Evolutionary conservation across 768 basidiomycete species (phyloP).

Genomic region (Boletus barrowsii): DNA sequence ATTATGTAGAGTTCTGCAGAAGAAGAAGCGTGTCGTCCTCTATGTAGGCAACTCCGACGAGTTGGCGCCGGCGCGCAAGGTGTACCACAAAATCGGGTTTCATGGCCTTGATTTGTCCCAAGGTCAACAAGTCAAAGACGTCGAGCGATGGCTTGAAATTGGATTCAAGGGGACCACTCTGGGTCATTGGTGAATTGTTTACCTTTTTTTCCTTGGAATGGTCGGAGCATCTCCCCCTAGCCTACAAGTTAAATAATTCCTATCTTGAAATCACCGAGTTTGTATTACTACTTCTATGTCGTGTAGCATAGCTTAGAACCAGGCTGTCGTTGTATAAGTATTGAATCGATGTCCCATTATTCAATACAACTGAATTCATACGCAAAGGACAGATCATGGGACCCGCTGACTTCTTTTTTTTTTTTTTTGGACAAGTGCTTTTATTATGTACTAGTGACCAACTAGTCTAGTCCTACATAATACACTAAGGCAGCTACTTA

Average conservation of each 20-base stretch:
- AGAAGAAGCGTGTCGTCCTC: conserved; percentile 42
- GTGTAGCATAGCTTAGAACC: conserved; percentile 16
- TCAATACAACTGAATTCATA: no score
- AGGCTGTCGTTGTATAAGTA: no score
- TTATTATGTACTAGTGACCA: neutral
- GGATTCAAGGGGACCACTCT: conserved; percentile 14
- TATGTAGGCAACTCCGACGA: conserved; percentile 50
- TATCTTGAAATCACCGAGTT: neutral
- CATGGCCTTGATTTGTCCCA: conserved; percentile 12
- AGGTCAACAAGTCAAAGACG: conserved; percentile 6
- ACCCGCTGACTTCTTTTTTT: no score
- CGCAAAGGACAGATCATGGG: no score
- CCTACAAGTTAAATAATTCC: neutral
- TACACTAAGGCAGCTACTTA: neutral
- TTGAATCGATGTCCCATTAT: no score
- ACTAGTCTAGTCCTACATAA: neutral
- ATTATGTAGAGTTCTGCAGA: conserved; percentile 28
- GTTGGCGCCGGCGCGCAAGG: conserved; percentile 17
- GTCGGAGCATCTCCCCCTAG: neutral
- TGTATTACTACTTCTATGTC: neutral
- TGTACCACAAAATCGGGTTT: conserved; percentile 22
- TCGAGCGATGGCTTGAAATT: conserved; percentile 19
- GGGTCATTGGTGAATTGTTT: conserved; percentile 16
- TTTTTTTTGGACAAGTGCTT: neutral
- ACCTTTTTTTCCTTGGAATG: neutral